Percentiles rank a stretch among this genome's conserved stretches.
Conservation (phyloP, 106 monocot genomes). For the Phalaenopsis aphrodite region DNA sequence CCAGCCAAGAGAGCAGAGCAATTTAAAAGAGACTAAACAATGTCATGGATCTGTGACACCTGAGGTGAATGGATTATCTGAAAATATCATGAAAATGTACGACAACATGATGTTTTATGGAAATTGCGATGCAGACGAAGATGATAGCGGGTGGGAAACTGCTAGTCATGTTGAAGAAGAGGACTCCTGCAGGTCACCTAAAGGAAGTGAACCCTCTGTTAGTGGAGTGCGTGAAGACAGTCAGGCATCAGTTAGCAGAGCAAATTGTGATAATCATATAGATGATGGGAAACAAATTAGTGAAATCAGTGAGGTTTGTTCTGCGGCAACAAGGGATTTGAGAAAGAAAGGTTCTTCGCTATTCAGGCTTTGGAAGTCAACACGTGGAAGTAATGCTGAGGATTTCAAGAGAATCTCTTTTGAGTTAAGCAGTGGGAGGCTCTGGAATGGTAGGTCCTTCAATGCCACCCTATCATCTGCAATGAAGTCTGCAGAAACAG, state of each 20-base stretch:
- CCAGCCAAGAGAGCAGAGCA: constrained; percentile 31
- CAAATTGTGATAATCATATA: constrained; percentile 46
- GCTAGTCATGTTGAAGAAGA: constrained; percentile 67
- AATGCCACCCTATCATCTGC: constrained; percentile 28
- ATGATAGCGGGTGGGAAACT: constrained; percentile 89
- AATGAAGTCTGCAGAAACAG: constrained; percentile 14
- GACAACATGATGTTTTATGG: constrained; percentile 17
- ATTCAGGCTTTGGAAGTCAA: constrained; percentile 62
- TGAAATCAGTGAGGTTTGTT: constrained; percentile 63
- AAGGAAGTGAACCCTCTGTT: constrained; percentile 72
- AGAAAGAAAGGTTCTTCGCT: constrained; percentile 67
- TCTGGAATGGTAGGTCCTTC: constrained; percentile 25
- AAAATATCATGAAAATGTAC: constrained; percentile 16
- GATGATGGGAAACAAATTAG: constrained; percentile 29
- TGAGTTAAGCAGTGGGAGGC: constrained; percentile 28
- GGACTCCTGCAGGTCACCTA: constrained; percentile 67
- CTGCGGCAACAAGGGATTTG: constrained; percentile 30
- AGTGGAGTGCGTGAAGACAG: constrained; percentile 50
- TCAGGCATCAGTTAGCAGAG: constrained; percentile 51
- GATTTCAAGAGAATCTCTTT: constrained; percentile 17
- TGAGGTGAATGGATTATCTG: constrained; percentile 9
- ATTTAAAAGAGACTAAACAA: constrained; percentile 53
- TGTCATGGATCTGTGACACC: constrained; percentile 26
- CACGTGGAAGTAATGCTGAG: constrained; percentile 15
- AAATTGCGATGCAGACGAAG: constrained; percentile 62